Evolutionary conservation across 768 basidiomycete species (phyloP).

Genomic region (Cytidiella melzeri): DNA sequence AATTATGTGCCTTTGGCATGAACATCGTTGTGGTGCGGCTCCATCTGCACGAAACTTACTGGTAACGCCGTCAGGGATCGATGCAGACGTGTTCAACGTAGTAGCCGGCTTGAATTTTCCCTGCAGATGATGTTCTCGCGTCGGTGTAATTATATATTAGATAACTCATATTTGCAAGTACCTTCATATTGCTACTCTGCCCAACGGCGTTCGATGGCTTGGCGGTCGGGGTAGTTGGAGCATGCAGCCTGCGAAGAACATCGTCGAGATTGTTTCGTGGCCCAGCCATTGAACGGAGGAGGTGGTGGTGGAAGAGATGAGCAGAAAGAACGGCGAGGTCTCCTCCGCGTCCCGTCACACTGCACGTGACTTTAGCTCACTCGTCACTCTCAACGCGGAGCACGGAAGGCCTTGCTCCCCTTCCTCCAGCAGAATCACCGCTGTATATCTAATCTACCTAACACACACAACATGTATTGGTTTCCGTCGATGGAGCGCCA

Average conservation of each 20-base stretch:
- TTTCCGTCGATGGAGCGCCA: slow-evolving; percentile 60
- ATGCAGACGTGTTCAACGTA: background rate
- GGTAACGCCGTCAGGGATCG: background rate
- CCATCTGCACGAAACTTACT: background rate
- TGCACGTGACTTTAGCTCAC: background rate
- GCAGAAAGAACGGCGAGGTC: background rate
- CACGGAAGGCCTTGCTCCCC: background rate
- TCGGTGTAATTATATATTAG: no score
- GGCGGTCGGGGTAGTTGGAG: slow-evolving; percentile 34
- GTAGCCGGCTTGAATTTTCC: background rate
- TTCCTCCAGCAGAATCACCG: background rate
- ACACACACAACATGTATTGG: slow-evolving; percentile 32
- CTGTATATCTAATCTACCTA: no score
- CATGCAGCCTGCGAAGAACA: slow-evolving; percentile 23
- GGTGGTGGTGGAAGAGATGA: background rate
- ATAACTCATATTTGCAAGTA: no score
- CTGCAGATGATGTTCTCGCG: no score
- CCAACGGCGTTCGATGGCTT: slow-evolving; percentile 29
- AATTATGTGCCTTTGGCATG: no score
- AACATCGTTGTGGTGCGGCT: no score
- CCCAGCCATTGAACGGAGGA: slow-evolving; percentile 2
- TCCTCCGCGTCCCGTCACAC: slow-evolving; percentile 5
- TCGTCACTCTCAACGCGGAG: background rate
- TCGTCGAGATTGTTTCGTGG: slow-evolving; percentile 37
- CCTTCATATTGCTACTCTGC: slow-evolving; percentile 4